These are phyloP conservation scores for Triticum urartu DNA, from an alignment of 176 grass and related monocot genomes.

Conservation along the genomic window DNA sequence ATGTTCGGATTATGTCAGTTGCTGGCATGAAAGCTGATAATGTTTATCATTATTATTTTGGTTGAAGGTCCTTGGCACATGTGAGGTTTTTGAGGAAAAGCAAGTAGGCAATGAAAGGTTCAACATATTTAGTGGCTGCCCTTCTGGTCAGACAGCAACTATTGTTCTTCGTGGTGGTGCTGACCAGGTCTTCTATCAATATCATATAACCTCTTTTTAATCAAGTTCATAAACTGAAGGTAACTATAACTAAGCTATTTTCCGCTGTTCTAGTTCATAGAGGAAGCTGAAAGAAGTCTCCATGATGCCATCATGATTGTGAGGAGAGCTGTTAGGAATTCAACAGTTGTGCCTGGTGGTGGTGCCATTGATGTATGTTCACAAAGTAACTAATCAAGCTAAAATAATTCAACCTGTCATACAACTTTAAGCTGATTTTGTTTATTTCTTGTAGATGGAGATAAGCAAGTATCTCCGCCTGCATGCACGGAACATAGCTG, in stretches of 20 bases:
- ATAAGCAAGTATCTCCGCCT: constrained; percentile 80
- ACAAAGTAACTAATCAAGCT: constrained; percentile 1
- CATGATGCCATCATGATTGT: constrained; percentile 99
- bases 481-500: constrained; percentile 77
- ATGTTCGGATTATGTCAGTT: background rate
- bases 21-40: constrained; percentile 16
- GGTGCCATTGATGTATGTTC: constrained; percentile 88
- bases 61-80: constrained; percentile 76
- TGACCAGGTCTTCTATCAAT: constrained; percentile 63
- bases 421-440: constrained; percentile 2
- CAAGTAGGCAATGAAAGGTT: constrained; percentile 98
- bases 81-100: constrained; percentile 91
- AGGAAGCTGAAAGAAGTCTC: constrained; percentile 98
- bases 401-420: background rate
- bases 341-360: constrained; percentile 93
- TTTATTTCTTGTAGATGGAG: constrained; percentile 71
- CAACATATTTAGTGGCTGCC: constrained; percentile 89
- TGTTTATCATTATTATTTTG: constrained; percentile 1
- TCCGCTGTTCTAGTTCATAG: constrained; percentile 64
- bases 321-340: constrained; percentile 92
- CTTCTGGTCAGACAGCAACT: constrained; percentile 87
- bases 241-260: constrained; percentile 2
- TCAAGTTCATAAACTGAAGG: background rate
- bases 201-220: background rate
- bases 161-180: constrained; percentile 95